phyloP scores from a whole-genome alignment of 768 basidiomycete species.

The Mycena alexandri region DNA sequence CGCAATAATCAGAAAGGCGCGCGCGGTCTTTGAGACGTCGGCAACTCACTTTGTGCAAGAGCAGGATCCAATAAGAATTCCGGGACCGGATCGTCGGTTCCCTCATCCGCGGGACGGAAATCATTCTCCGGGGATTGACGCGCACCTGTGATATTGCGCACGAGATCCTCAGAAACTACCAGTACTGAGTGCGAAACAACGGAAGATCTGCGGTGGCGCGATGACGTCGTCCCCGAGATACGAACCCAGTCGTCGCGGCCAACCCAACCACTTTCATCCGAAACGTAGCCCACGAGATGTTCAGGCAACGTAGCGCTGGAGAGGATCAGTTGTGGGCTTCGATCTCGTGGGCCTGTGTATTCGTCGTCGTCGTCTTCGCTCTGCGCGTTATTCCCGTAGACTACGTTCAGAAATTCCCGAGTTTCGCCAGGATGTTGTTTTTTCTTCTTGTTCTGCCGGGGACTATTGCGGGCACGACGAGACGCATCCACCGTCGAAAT shows the following conservation, averaged over 20 bases:
- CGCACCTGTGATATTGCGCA: constrained; percentile 66
- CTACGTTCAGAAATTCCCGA: constrained; percentile 67
- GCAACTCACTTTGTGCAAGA: constrained; percentile 42
- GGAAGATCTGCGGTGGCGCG: neutral
- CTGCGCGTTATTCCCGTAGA: constrained; percentile 53
- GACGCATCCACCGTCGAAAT: constrained; percentile 60
- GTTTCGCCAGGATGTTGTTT: constrained; percentile 70
- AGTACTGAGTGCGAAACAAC: constrained; percentile 65
- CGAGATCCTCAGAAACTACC: constrained; percentile 68
- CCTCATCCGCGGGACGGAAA: constrained; percentile 33
- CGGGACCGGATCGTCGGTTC: constrained; percentile 31
- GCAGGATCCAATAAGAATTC: constrained; percentile 34
- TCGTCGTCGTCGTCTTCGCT: neutral
- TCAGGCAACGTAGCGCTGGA: constrained; percentile 78
- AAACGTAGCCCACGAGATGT: constrained; percentile 66
- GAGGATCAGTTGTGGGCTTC: constrained; percentile 70
- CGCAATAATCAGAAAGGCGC: constrained; percentile 27
- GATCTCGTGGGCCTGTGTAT: constrained; percentile 34
- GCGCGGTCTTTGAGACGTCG: neutral
- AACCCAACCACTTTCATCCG: constrained; percentile 72
- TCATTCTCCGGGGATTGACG: constrained; percentile 27
- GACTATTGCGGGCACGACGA: constrained; percentile 50
- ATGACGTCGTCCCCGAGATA: constrained; percentile 45
- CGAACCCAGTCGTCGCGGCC: constrained; percentile 57
- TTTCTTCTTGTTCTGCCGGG: constrained; percentile 55